Conservation (phyloP, 2,329 filamentous ascomycete genomes). For the Periconia sp. region DNA sequence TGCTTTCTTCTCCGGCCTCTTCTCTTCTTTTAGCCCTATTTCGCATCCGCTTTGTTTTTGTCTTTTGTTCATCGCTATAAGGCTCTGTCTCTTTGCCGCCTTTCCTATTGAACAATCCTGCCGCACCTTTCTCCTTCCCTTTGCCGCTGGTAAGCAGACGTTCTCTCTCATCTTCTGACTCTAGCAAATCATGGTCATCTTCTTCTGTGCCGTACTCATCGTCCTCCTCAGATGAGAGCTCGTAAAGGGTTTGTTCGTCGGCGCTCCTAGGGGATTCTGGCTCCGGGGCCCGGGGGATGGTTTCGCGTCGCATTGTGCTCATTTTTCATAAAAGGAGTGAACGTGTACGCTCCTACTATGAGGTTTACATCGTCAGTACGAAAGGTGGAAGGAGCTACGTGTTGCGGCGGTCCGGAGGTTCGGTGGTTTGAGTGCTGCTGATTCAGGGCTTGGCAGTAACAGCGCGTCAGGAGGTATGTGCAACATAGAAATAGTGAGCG, state of each 20-base stretch:
- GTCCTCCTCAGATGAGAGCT: conserved; percentile 29
- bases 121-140: conserved; percentile 27
- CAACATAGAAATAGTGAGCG: no score
- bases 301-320: conserved; percentile 20
- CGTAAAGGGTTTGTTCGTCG: conserved; percentile 35
- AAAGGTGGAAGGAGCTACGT: not conserved
- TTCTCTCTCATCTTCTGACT: conserved; percentile 52
- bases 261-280: conserved; percentile 26
- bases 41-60: conserved; percentile 43
- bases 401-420: not conserved
- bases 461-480: no score
- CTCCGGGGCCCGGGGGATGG: conserved; percentile 8
- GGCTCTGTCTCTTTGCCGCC: conserved; percentile 18
- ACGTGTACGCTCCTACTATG: conserved; percentile 15
- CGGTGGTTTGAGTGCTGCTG: not conserved
- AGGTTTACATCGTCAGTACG: not conserved
- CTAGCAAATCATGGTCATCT: conserved; percentile 44
- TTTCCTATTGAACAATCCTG: conserved; percentile 29
- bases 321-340: conserved; percentile 14
- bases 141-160: conserved; percentile 38
- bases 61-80: conserved; percentile 14
- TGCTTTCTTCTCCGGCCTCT: conserved; percentile 38
- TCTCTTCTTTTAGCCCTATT: conserved; percentile 65
- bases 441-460: not conserved
- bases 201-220: conserved; percentile 36